A percentile compares a stretch with the other conserved stretches of the same genome.
Conservation (phyloP, 306 rosid genomes). For the Fagus sylvatica region DNA sequence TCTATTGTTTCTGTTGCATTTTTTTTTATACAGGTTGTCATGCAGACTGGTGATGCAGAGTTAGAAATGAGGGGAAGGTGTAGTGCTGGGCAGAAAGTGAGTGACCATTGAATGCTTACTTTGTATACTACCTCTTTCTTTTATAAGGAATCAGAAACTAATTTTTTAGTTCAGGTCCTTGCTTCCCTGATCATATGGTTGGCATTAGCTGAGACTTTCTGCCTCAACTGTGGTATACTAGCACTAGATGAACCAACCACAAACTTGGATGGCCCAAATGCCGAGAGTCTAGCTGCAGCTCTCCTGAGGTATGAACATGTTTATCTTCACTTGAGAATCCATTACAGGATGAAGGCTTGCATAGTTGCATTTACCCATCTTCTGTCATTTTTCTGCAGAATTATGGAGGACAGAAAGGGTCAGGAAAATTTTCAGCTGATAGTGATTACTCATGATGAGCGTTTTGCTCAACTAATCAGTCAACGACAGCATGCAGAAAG, state of each 20-base stretch:
- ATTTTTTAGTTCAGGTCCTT: slow-evolving; percentile 63
- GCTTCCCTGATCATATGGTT: slow-evolving; percentile 95
- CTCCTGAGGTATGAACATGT: slow-evolving; percentile 59
- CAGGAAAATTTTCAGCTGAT: slow-evolving; percentile 96
- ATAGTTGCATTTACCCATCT: slow-evolving; percentile 22
- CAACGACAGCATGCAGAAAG: slow-evolving; percentile 95
- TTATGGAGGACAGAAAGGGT: slow-evolving; percentile 96
- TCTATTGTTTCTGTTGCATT: slow-evolving; percentile 19
- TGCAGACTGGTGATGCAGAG: slow-evolving; percentile 98
- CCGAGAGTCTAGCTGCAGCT: slow-evolving; percentile 95
- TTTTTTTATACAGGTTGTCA: slow-evolving; percentile 66
- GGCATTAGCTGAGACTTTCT: slow-evolving; percentile 95
- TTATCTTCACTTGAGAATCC: slow-evolving; percentile 16
- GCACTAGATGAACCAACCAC: slow-evolving; percentile 97
- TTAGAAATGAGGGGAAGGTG: slow-evolving; percentile 99
- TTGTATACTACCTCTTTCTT: not conserved
- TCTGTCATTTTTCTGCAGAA: slow-evolving; percentile 44
- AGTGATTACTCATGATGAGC: slow-evolving; percentile 94
- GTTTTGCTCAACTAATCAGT: slow-evolving; percentile 90
- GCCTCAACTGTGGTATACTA: slow-evolving; percentile 94
- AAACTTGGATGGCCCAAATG: slow-evolving; percentile 92
- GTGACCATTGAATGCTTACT: slow-evolving; percentile 11
- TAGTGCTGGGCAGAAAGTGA: slow-evolving; percentile 97
- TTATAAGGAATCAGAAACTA: not conserved
- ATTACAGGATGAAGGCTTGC: not conserved